Evolutionary conservation across 805 yeast genomes (phyloP), one percentile per base, ranked within the genome.

Genomic region (Wickerhamiella parazyma): DNA sequence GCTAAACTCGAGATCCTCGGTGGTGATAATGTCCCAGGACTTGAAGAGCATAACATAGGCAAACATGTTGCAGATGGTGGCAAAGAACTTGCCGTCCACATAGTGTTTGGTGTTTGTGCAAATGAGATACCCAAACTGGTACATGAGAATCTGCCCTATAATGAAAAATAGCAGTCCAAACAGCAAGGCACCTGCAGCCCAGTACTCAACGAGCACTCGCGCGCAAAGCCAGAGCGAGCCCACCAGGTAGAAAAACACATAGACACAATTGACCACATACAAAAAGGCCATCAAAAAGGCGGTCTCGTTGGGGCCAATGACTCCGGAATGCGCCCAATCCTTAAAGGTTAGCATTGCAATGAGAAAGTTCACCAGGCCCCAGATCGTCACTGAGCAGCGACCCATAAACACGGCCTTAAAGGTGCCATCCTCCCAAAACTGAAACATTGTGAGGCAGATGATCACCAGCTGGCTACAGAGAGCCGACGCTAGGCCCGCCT

Each of bases 371-470:
- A 78, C 60, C 1, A 69, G 65, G 54, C 84, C 86, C 55, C 83
- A 76, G 1, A 64, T 51, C 1, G 68, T 40, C n/a, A 84, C 67
- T 1, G 73, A 51, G 2, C 69, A 40, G 47, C 84, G 67, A 34
- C 81, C 60, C 3, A 68, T 56, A 58, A 74, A 62, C 68, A 83
- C 70, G 1, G 94, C 76, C 45, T 57, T 66, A 14, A 60, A 56
- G 1, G 95, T 80, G 16, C 96, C 96, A 60, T 89, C 98, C 60
- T 87, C 96, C 93, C 95, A 91, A 28, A 87, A 63, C 60, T 86
- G 91, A 60, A 85, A 85, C 16, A 89, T 87, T 16, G 86, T 62
- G 4, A 91, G 57, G 3, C 96, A 95, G 48, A 80, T 78, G 42
- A 75, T 66, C 56, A 82, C 64, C 42, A 89, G 60, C 33, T 80